Percentiles rank a stretch among this genome's conserved stretches.
phyloP scores from a whole-genome alignment of 2,329 filamentous ascomycete species.

The Cordyceps cateniannulata region DNA sequence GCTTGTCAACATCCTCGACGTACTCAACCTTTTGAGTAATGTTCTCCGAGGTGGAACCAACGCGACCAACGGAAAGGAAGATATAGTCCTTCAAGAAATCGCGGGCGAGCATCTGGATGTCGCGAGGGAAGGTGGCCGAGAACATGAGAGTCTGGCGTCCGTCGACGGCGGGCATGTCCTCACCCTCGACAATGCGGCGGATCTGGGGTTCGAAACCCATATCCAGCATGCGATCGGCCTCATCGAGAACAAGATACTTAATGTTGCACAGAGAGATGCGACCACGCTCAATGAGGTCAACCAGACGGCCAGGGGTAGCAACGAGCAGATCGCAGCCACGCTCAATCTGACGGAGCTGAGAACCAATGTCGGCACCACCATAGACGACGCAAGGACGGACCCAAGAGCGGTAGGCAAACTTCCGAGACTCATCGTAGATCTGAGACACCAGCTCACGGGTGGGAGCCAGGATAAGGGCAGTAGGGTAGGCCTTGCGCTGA shows the following conservation, averaged over 20 bases:
- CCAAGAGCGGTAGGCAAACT: slow-evolving; percentile 98
- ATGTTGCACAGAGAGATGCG: slow-evolving; percentile 97
- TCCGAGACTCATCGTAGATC: slow-evolving; percentile 95
- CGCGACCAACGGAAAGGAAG: slow-evolving; percentile 96
- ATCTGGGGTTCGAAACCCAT: slow-evolving; percentile 99
- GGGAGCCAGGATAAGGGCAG: slow-evolving; percentile 88
- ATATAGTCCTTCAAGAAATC: slow-evolving; percentile 99
- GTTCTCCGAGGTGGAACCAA: slow-evolving; percentile 99
- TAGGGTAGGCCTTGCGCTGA: slow-evolving; percentile 96
- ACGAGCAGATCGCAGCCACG: slow-evolving; percentile 94
- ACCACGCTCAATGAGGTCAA: slow-evolving; percentile 96
- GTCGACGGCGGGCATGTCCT: slow-evolving; percentile 86
- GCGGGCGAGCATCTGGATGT: slow-evolving; percentile 97
- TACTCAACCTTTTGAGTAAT: slow-evolving; percentile 99
- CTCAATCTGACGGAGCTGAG: slow-evolving; percentile 96
- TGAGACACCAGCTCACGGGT: slow-evolving; percentile 98
- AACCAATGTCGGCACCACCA: slow-evolving; percentile 97
- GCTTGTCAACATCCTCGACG: slow-evolving; percentile 94
- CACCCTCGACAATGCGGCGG: slow-evolving; percentile 93
- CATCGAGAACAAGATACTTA: slow-evolving; percentile 97
- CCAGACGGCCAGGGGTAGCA: slow-evolving; percentile 92
- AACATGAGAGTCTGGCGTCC: slow-evolving; percentile 99
- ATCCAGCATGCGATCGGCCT: slow-evolving; percentile 99
- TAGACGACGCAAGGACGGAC: slow-evolving; percentile 98
- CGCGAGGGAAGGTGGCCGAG: slow-evolving; percentile 96